Percentiles rank a stretch among this genome's conserved stretches.
Conservation (phyloP, 2,329 filamentous ascomycete species). For the Monosporascus sp. region DNA sequence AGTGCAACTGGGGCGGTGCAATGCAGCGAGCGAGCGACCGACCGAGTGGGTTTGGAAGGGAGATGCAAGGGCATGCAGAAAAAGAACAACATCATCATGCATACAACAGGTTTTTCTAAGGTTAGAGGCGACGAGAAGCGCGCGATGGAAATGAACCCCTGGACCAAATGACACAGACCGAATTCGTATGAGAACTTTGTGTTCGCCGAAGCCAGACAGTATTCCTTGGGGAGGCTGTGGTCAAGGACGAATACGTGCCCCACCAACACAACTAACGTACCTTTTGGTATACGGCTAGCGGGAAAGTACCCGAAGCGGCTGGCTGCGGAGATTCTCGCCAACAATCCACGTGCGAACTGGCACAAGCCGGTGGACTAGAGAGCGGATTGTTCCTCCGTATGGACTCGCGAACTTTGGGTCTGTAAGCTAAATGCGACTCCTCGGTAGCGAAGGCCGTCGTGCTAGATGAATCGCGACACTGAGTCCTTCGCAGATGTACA, state of each 20-base stretch:
- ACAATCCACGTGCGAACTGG: neutral
- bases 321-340: neutral
- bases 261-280: neutral
- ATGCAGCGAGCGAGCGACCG: neutral
- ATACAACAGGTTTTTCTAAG: neutral
- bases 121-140: neutral
- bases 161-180: neutral
- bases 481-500: neutral
- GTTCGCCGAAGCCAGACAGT: neutral
- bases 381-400: neutral
- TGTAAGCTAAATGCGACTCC: neutral
- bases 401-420: neutral
- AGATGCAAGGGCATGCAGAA: neutral
- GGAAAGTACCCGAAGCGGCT: neutral
- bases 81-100: neutral
- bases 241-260: neutral
- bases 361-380: neutral
- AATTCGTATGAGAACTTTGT: neutral
- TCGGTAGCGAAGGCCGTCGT: too few species aligned
- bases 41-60: neutral
- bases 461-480: neutral
- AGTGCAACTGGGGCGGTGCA: neutral
- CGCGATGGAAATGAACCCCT: neutral
- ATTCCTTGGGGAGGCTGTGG: neutral
- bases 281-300: neutral